Evolutionary conservation across 495 filamentous ascomycete genomes (phyloP), one percentile per base, ranked within the genome.

Genomic region (Penicillium desertorum): DNA sequence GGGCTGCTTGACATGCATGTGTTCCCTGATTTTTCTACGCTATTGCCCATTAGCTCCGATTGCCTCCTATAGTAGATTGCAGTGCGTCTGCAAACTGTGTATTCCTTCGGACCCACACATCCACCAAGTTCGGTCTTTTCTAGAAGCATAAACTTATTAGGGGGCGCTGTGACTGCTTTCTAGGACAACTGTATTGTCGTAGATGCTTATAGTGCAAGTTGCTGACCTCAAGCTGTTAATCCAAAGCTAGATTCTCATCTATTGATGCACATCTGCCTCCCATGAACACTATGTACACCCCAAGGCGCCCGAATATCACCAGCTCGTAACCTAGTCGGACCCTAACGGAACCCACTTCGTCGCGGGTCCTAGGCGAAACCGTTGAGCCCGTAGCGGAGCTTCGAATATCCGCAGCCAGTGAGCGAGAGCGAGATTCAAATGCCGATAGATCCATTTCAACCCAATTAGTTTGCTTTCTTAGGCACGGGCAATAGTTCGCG

Each of bases 381-480:
- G 62, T 62, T 59, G 47, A 57, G 57, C 52, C 59, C 62, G 47
- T 56, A 56, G 57, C 57, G 65, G 65, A 67, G 65, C 46, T 30
- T 29, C 41, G 34, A 20, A 17, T 23, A 44, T 55, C 46, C 51
- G 32, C 14, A 23, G 42, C 54, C 47, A 54, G 47, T 51, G 22
- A 55, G 5, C 4, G 20, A 23, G 16, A 47, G 14, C 1, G 4
- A 47, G 8, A 54, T 54, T 1, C 41, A 25, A 54, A 45, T 45
- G 5, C 29, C 29, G 46, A 48, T 34, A n/a, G 5, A 27, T 41
- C 34, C 22, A 51, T 41, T 42, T 27, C 23, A 44, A 53, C 43
- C 7, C 19, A 29, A 17, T 29, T 29, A 42, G 47, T 41, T 55
- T 47, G 44, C n/a, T 46, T 14, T 29, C 32, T 32, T 54, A 37